phyloP scores from a whole-genome alignment of 257 asterid species.

The Petunia axillaris region DNA sequence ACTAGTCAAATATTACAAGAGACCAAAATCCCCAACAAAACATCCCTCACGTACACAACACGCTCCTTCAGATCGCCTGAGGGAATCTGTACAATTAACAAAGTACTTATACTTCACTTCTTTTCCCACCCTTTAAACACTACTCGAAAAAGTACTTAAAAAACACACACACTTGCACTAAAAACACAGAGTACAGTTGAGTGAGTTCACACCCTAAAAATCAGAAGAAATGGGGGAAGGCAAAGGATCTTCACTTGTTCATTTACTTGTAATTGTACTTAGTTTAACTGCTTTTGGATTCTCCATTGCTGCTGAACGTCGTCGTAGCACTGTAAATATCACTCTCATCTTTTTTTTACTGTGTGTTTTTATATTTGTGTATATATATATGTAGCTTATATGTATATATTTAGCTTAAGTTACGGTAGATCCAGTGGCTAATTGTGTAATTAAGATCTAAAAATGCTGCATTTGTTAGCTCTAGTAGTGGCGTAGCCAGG shows the following conservation, averaged over 20 bases:
- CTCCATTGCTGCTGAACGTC: conserved; percentile 92
- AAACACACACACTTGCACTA: background rate
- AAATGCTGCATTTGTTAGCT: background rate
- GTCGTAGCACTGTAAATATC: conserved; percentile 71
- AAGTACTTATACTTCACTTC: background rate
- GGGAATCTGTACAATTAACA: conserved; percentile 15
- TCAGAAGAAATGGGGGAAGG: conserved; percentile 48
- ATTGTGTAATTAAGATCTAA: conserved; percentile 19
- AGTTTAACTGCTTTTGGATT: conserved; percentile 92
- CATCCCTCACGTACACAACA: conserved; percentile 21
- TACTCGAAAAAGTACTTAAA: conserved; percentile 8
- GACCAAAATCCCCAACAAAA: background rate
- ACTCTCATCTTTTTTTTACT: background rate
- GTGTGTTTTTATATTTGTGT: background rate
- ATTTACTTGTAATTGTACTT: conserved; percentile 68
- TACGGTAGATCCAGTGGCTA: background rate
- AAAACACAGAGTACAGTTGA: background rate
- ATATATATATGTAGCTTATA: background rate
- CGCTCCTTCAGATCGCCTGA: conserved; percentile 25
- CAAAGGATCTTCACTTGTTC: conserved; percentile 83
- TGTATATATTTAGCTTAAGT: conserved; percentile 1
- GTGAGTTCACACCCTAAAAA: background rate
- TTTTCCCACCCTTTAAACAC: conserved; percentile 32
- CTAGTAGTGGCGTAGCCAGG: background rate
- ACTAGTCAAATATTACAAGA: background rate